These are phyloP conservation scores for Corymbia calophylla DNA, from an alignment of 441 rosid genomes.

Conservation along the genomic window DNA sequence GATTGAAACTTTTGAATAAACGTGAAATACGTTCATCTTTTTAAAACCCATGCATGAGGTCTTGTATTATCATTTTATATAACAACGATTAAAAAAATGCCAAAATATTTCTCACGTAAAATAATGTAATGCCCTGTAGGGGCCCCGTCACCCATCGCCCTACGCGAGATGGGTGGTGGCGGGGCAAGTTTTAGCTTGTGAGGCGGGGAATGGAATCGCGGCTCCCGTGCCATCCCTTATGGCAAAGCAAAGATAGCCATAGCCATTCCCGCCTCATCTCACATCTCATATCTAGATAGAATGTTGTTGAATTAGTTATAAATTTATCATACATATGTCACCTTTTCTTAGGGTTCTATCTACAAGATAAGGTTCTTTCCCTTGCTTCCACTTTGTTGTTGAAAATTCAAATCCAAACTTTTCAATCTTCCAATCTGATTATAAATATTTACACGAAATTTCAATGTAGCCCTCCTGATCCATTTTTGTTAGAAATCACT, in stretches of 20 bases:
- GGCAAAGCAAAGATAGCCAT: neutral
- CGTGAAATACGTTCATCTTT: too few species aligned
- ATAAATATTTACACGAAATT: too few species aligned
- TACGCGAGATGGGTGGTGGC: neutral
- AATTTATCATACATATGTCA: rapidly evolving
- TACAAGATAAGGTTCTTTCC: neutral
- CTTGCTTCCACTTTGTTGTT: neutral
- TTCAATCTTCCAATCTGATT: too few species aligned
- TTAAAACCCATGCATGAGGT: too few species aligned
- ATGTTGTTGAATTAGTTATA: too few species aligned
- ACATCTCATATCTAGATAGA: neutral
- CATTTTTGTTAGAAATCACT: neutral
- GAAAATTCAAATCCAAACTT: too few species aligned
- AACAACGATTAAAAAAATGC: too few species aligned
- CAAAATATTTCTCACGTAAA: too few species aligned
- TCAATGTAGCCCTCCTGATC: neutral
- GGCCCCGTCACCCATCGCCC: too few species aligned
- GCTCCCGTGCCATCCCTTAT: neutral
- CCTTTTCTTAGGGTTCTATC: neutral
- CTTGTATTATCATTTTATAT: too few species aligned
- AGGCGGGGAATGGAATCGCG: neutral
- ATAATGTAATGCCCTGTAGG: too few species aligned
- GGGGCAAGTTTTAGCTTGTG: neutral
- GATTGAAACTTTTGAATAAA: too few species aligned
- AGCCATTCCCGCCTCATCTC: neutral